phyloP scores from a whole-genome alignment of 176 grass and related monocot genomes.

The Oryza longistaminata region DNA sequence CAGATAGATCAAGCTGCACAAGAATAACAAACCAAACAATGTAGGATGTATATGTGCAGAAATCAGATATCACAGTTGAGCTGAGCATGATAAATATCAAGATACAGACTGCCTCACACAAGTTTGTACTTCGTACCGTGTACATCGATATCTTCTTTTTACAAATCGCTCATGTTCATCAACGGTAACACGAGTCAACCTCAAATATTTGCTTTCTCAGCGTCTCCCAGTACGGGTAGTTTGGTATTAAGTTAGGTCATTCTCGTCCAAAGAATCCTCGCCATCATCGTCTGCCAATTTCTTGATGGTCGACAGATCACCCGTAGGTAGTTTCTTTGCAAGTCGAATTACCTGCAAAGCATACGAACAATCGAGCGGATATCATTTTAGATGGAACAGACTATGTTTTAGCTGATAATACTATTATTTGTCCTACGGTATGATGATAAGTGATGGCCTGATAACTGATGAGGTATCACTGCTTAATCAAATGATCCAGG shows the following conservation, averaged over 20 bases:
- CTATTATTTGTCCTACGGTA: not conserved
- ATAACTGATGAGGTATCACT: not conserved
- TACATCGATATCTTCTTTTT: not conserved
- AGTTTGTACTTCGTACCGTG: not conserved
- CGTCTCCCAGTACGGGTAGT: not conserved
- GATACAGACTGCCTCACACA: slow-evolving; percentile 11
- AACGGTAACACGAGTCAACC: not conserved
- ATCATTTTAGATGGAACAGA: not conserved
- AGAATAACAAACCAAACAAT: not conserved
- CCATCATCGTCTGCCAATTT: slow-evolving; percentile 38
- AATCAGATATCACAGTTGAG: not conserved
- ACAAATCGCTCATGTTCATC: slow-evolving; percentile 33
- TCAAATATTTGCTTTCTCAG: not conserved
- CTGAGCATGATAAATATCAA: slow-evolving; percentile 9
- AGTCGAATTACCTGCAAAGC: slow-evolving; percentile 81
- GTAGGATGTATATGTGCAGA: slow-evolving; percentile 15
- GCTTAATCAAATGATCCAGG: not conserved
- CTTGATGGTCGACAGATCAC: slow-evolving; percentile 74
- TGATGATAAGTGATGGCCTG: not conserved
- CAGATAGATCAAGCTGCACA: not conserved
- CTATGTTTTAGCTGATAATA: not conserved
- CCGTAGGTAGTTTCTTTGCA: slow-evolving; percentile 83
- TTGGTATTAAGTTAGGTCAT: slow-evolving; percentile 78
- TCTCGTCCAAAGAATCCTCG: slow-evolving; percentile 71
- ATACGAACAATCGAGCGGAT: not conserved